Conservation (phyloP, 179 eudicot species). For the Silene coronaria region DNA sequence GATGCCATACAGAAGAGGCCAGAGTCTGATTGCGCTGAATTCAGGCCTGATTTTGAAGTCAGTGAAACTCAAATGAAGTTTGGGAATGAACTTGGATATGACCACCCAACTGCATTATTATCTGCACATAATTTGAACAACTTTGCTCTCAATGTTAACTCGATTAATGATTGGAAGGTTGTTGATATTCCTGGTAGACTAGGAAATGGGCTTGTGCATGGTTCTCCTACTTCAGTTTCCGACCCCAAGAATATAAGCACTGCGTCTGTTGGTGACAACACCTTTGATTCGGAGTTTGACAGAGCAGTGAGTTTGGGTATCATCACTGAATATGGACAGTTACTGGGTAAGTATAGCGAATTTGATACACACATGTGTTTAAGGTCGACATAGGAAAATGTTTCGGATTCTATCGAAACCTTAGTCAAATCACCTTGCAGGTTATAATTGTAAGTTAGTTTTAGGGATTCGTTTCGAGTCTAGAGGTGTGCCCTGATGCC, state of each 20-base stretch:
- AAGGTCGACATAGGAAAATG: neutral
- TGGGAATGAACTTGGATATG: neutral
- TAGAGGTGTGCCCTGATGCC: too few species aligned
- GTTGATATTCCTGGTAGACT: too few species aligned
- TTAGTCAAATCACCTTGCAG: too few species aligned
- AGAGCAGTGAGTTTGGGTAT: slow-evolving; percentile 24
- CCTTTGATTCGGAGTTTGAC: slow-evolving; percentile 8
- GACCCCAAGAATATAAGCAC: neutral
- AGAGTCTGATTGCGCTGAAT: neutral
- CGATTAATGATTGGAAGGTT: too few species aligned
- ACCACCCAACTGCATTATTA: slow-evolving; percentile 20
- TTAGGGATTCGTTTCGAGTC: too few species aligned
- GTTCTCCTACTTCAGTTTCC: slow-evolving; percentile 1
- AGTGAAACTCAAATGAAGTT: neutral
- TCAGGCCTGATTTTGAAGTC: neutral
- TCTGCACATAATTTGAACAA: neutral
- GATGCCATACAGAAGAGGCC: neutral
- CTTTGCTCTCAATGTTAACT: too few species aligned
- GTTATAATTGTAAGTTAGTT: too few species aligned
- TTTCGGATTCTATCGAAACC: too few species aligned
- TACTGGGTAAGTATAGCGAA: slow-evolving; percentile 20
- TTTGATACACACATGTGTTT: slow-evolving; percentile 24
- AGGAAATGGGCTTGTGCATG: neutral
- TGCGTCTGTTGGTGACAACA: neutral
- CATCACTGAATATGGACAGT: slow-evolving; percentile 27